Conservation (phyloP, 2,329 filamentous ascomycete genomes). For the Cladobotryum protrusum region DNA sequence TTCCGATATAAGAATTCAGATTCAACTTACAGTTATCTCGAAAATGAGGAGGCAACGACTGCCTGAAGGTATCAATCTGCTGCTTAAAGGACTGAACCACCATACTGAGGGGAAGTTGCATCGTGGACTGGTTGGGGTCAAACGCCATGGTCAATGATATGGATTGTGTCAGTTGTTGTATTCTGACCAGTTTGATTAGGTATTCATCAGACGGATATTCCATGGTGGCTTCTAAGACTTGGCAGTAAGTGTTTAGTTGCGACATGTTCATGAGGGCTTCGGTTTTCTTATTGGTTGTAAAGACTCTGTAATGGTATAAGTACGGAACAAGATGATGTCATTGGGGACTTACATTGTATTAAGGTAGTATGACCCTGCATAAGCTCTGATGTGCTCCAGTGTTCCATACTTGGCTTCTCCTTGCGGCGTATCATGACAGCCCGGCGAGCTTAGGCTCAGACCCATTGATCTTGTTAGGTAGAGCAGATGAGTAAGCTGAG, state of each 20-base stretch:
- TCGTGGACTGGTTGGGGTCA: conserved; percentile 23
- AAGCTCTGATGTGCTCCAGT: conserved; percentile 41
- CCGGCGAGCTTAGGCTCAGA: conserved; percentile 31
- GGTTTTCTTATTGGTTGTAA: conserved; percentile 40
- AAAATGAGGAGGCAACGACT: conserved; percentile 30
- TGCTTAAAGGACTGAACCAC: conserved; percentile 39
- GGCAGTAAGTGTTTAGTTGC: conserved; percentile 38
- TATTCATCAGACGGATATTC: conserved; percentile 39
- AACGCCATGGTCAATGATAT: conserved; percentile 36
- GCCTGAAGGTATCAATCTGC: conserved; percentile 35
- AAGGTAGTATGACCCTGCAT: conserved; percentile 44
- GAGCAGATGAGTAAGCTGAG: conserved; percentile 43
- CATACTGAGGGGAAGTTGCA: conserved; percentile 34
- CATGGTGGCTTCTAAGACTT: conserved; percentile 34
- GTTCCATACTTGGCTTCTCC: conserved; percentile 21
- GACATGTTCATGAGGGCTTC: conserved; percentile 43
- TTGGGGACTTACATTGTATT: conserved; percentile 37
- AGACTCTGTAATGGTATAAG: conserved; percentile 25
- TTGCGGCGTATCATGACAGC: neutral
- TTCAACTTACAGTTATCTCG: conserved; percentile 27
- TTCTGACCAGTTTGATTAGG: conserved; percentile 39
- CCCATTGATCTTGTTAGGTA: conserved; percentile 43
- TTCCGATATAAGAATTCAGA: neutral
- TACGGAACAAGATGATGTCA: neutral
- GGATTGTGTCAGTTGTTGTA: conserved; percentile 43